Conservation (phyloP, 306 rosid genomes). For the Quercus variabilis region DNA sequence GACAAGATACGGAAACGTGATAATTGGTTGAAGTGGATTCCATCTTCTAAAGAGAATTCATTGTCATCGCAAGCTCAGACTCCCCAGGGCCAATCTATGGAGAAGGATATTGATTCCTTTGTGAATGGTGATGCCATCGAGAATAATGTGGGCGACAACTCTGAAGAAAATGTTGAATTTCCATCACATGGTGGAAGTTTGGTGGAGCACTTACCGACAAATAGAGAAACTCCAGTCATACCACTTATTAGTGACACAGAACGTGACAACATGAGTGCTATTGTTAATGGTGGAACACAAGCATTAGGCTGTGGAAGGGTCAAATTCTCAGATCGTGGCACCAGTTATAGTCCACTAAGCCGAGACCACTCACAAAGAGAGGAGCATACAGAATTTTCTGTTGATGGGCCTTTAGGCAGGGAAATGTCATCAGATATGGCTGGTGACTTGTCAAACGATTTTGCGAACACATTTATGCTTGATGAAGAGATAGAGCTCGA, state of each 20-base stretch:
- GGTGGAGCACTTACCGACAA: conserved; percentile 23
- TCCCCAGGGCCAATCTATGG: conserved; percentile 32
- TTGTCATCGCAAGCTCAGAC: conserved; percentile 30
- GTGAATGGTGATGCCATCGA: conserved; percentile 29
- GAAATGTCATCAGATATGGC: conserved; percentile 28
- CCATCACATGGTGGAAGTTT: conserved; percentile 21
- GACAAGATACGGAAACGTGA: conserved; percentile 67
- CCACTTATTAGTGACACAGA: conserved; percentile 12
- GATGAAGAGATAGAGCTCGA: conserved; percentile 96
- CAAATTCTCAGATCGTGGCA: conserved; percentile 24
- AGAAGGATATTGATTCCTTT: conserved; percentile 27
- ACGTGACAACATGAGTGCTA: conserved; percentile 25
- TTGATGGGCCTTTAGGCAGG: conserved; percentile 35
- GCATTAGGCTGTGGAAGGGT: conserved; percentile 13
- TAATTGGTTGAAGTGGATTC: conserved; percentile 81
- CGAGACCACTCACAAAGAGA: conserved; percentile 29
- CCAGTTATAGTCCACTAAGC: conserved; percentile 11
- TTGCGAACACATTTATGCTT: conserved; percentile 83
- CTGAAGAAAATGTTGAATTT: conserved; percentile 32
- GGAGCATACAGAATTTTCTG: conserved; percentile 13
- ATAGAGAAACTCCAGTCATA: conserved; percentile 26
- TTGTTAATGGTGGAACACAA: conserved; percentile 25
- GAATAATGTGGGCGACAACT: conserved; percentile 31
- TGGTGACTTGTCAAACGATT: conserved; percentile 61
- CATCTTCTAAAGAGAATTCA: conserved; percentile 41